Evolutionary conservation across 495 filamentous ascomycete genomes (phyloP).

Genomic region (Penicillium cinerascens): DNA sequence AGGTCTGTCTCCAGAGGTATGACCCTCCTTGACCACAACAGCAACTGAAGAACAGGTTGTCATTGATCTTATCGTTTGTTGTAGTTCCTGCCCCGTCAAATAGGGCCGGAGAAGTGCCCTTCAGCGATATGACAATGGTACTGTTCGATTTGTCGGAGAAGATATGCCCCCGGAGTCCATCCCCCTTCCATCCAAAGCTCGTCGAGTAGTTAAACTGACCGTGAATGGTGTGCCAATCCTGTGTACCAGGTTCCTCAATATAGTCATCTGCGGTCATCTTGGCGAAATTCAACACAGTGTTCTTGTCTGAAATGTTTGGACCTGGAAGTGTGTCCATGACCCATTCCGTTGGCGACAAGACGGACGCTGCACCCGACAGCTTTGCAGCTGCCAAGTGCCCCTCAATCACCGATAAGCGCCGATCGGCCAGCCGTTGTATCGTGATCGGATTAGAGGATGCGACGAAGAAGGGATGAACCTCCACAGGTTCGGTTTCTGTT

Average conservation of each 20-base stretch:
- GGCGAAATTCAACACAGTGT: constrained; percentile 78
- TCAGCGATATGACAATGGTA: constrained; percentile 87
- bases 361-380: constrained; percentile 55
- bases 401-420: constrained; percentile 71
- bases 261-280: constrained; percentile 89
- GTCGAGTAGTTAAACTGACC: constrained; percentile 75
- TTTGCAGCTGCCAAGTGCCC: constrained; percentile 66
- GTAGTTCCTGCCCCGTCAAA: constrained; percentile 95
- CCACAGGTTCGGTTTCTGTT: constrained; percentile 35
- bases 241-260: constrained; percentile 61
- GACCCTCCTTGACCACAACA: constrained; percentile 92
- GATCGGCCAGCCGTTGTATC: constrained; percentile 79
- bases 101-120: constrained; percentile 84
- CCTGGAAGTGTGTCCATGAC: constrained; percentile 72
- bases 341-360: constrained; percentile 70
- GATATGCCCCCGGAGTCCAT: constrained; percentile 89
- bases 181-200: constrained; percentile 85
- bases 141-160: constrained; percentile 81
- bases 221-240: constrained; percentile 81
- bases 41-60: constrained; percentile 96
- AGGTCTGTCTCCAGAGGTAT: constrained; percentile 83
- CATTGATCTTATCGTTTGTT: constrained; percentile 95
- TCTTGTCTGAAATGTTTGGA: constrained; percentile 82
- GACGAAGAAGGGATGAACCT: constrained; percentile 33
- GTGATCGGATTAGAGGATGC: constrained; percentile 57